These are phyloP conservation scores for Colletotrichum sp. DNA, from an alignment of 2,329 filamentous ascomycete species.

Conservation along the genomic window DNA sequence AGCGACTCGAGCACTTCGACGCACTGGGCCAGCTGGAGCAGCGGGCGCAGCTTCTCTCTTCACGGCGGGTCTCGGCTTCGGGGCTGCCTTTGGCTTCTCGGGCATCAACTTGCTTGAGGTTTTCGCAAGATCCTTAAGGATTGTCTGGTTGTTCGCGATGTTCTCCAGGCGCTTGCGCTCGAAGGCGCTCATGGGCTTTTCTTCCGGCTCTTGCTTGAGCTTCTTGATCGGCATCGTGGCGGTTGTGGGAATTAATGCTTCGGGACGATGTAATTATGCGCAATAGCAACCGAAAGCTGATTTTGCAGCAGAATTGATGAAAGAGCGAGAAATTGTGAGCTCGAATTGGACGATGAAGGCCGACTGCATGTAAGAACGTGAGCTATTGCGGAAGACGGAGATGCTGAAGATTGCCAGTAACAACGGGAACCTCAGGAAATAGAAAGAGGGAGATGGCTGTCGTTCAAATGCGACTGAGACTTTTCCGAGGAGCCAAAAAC, in stretches of 20 bases:
- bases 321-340: background rate
- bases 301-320: background rate
- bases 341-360: background rate
- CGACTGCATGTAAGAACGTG: background rate
- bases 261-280: background rate
- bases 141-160: slow-evolving; percentile 82
- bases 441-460: background rate
- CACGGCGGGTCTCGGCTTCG: slow-evolving; percentile 41
- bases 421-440: background rate
- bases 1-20: slow-evolving; percentile 64
- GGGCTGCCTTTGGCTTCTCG: slow-evolving; percentile 55
- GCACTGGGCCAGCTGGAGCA: slow-evolving; percentile 47
- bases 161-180: slow-evolving; percentile 86
- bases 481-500: fast-evolving
- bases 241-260: background rate
- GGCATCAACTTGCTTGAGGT: slow-evolving; percentile 74
- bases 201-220: slow-evolving; percentile 44
- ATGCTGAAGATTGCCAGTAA: background rate
- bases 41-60: slow-evolving; percentile 44
- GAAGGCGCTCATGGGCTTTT: slow-evolving; percentile 75
- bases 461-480: background rate
- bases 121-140: slow-evolving; percentile 78
- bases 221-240: slow-evolving; percentile 50
- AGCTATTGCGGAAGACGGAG: fast-evolving
- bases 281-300: background rate